phyloP scores from a whole-genome alignment of 352 stramenopile species.

The Thalassiosira hispida region DNA sequence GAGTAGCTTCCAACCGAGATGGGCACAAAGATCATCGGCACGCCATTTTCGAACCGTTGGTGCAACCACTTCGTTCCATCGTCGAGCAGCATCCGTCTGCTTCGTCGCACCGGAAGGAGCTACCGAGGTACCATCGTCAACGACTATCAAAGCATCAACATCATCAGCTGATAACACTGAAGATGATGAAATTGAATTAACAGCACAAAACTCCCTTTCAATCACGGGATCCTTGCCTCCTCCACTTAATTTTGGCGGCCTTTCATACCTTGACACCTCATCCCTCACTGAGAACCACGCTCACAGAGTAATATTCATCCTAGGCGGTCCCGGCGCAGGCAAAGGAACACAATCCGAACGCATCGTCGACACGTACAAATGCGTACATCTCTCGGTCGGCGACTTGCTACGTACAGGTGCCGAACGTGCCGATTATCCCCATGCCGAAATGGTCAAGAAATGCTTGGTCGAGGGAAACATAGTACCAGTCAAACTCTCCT shows the following conservation, averaged over 20 bases:
- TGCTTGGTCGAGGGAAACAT: slow-evolving; percentile 91
- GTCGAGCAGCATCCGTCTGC: slow-evolving; percentile 3
- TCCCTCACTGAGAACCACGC: slow-evolving; percentile 30
- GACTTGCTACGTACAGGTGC: slow-evolving; percentile 92
- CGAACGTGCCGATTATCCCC: slow-evolving; percentile 87
- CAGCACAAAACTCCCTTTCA: slow-evolving; percentile 19
- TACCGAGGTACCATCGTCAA: neutral
- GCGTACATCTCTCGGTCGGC: slow-evolving; percentile 93
- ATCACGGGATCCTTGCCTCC: slow-evolving; percentile 40
- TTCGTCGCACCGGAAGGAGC: slow-evolving; percentile 19
- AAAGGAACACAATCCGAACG: slow-evolving; percentile 96
- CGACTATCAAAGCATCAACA: slow-evolving; percentile 1
- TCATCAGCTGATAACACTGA: slow-evolving; percentile 10
- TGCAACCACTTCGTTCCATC: neutral
- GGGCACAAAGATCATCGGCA: slow-evolving; percentile 1
- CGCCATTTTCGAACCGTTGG: neutral
- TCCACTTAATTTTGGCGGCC: slow-evolving; percentile 27
- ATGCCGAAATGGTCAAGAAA: slow-evolving; percentile 94
- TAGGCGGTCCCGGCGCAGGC: slow-evolving; percentile 93
- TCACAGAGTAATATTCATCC: slow-evolving; percentile 91
- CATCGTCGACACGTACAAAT: slow-evolving; percentile 91
- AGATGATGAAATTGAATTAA: slow-evolving; percentile 32
- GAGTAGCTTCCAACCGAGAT: neutral
- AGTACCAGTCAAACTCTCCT: slow-evolving; percentile 95
- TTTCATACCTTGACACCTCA: slow-evolving; percentile 55